Base-by-base conservation (phyloP, 306 rosid genomes). In the Gastrolobium bilobum region DNA sequence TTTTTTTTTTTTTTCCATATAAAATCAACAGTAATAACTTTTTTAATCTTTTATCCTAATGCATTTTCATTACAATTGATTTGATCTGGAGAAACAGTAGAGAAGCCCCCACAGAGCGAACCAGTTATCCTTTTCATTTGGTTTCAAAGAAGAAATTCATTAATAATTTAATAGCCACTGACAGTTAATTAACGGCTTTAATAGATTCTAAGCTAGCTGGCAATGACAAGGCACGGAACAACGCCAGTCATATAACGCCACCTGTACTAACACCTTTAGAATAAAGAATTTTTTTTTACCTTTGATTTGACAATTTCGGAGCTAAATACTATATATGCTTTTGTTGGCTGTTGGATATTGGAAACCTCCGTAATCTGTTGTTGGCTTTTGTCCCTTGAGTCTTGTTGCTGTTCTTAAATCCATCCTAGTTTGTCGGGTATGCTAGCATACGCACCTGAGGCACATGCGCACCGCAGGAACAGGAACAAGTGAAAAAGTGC, bases 371-470 rank as follows among this genome's bases (percentile, higher is more conserved):
- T 15, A 20, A 20, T 20, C 26, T 5, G 69, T 33, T 30, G 53
- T 76, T 10, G 54, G 2, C 66, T 15, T 14, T 38, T 43, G 60
- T 34, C 33, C 30, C 15, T 72, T 31, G 56, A 58, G n/a, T 73
- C 42, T 39, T 61, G 34, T 43, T 29, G 30, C 7, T 35, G 38
- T 42, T 15, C 34, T 50, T 56, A 26, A 40, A 38, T 62, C 37
- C 20, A 34, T 33, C 42, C 40, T n/a, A 50, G 7, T 47, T 75
- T 64, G 73, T 62, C 44, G 68, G 37, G 64, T 68, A 2, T 51
- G 77, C 44, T 79, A 79, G 37, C 62, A 77, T 86, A 78, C 83
- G 71, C 87, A 8, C 42, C 63, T 59, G 26, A 74, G 61, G 59
- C 31, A 39, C 68, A 75, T 81, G 60, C 75, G 77, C 65, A 44